Evolutionary conservation across 2,329 filamentous ascomycete species (phyloP).

Genomic region (Colletotrichum orchidophilum): DNA sequence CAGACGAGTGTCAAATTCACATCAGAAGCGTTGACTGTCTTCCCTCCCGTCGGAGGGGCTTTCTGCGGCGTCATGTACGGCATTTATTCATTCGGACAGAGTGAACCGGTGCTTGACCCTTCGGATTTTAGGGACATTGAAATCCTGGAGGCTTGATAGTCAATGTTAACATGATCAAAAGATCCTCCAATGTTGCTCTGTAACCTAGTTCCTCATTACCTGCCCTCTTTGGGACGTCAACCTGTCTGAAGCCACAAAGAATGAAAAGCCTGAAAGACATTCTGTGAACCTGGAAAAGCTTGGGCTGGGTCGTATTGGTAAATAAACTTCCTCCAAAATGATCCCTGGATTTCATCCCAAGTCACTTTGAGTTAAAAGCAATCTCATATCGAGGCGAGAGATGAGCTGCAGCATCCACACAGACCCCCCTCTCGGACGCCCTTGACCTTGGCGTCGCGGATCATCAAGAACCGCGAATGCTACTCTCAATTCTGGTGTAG

Average conservation of each 20-base stretch:
- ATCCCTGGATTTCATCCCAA: background rate
- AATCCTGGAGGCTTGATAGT: background rate
- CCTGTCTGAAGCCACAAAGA: background rate
- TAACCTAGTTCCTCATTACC: background rate
- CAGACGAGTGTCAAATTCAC: slow-evolving; percentile 15
- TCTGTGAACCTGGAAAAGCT: background rate
- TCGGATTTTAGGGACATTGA: slow-evolving; percentile 41
- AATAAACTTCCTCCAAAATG: background rate
- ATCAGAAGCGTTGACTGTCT: slow-evolving; percentile 38
- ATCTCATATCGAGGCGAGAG: background rate
- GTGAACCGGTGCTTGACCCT: slow-evolving; percentile 43
- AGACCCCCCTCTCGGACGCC: background rate
- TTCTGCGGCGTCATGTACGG: slow-evolving; percentile 45
- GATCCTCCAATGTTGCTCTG: background rate
- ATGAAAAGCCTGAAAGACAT: background rate
- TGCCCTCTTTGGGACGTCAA: background rate
- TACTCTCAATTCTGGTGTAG: background rate
- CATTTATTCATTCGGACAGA: slow-evolving; percentile 41
- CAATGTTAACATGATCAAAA: background rate
- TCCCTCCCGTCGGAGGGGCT: slow-evolving; percentile 42
- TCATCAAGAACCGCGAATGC: background rate
- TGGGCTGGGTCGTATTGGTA: background rate
- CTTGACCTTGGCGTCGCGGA: background rate
- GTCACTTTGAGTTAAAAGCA: background rate
- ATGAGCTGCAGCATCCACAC: background rate